Base-by-base conservation (phyloP, 371 early-diverging fungal genomes). In the Dinochytrium kinnereticum region DNA sequence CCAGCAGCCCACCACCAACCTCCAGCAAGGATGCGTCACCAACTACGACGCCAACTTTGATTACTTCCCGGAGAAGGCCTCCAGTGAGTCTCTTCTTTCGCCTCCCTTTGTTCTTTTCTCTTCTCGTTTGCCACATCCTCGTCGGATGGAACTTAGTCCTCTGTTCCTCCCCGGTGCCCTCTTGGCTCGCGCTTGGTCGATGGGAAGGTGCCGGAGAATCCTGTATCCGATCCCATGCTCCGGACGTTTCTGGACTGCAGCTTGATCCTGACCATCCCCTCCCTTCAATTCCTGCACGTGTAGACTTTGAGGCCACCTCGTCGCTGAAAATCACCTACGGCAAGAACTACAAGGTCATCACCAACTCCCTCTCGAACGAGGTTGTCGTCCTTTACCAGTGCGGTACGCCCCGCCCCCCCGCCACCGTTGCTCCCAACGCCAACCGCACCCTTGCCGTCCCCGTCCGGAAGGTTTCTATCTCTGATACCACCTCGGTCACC, bases 301-400 rank as follows among this genome's bases (percentile, higher is more conserved):
- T 44, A 36, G 34, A 17, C 49, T 26, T 59, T 70, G 64, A 33
- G n/a, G 21, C 36, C 28, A 36, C 30, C 34, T 66, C 40, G 38
- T 71, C 24, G 37, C 36, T 33, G 44, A 3, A 51, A n/a, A 69
- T 78, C 69, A 70, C 70, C 37, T 82, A 82, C 75, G 15, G 38
- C 34, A 80, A 80, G 26, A 74, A 57, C 76, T 80, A 80, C 80
- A 82, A 82, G 65, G 70, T 76, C 59, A 64, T 82, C 36, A 68
- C 26, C 59, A 76, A 80, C 78, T 49, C 33, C 39, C 51, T 74
- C 64, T 10, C 40, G 50, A 70, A 72, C 40, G 64, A 77, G 65
- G 66, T 69, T 34, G 37, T 72, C 67, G 76, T 80, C 33, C 71
- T 80, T 15, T 79, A 82, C 76, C 77, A 75, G 74, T 80, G 80